These are phyloP conservation scores for Boletus edulis DNA, from an alignment of 768 basidiomycete genomes.

Conservation along the genomic window DNA sequence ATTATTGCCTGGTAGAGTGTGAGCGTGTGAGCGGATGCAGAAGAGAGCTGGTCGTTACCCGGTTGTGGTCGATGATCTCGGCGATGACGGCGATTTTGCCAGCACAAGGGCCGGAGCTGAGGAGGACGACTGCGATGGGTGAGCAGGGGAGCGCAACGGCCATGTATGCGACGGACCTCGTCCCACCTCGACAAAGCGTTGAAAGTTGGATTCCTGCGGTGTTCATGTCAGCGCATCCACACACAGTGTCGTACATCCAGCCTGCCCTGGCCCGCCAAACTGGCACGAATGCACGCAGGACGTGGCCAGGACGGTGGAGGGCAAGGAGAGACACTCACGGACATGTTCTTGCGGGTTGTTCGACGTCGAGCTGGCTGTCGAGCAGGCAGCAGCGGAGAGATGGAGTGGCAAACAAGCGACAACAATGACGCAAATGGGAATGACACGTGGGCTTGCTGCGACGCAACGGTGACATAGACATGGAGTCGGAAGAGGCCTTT, in stretches of 20 bases:
- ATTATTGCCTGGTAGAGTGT: constrained; percentile 71
- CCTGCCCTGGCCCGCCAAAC: not conserved
- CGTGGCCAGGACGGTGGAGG: not conserved
- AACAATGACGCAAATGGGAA: constrained; percentile 9
- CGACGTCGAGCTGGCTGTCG: not conserved
- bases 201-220: constrained; percentile 79
- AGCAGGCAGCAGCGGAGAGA: not conserved
- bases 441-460: too few relatives aligned
- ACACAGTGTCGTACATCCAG: constrained; percentile 9
- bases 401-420: constrained; percentile 7
- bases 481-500: constrained; percentile 27
- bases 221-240: constrained; percentile 18
- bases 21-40: not conserved
- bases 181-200: constrained; percentile 97
- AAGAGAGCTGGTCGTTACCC: constrained; percentile 46
- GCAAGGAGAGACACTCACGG: constrained; percentile 14
- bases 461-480: constrained; percentile 6
- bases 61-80: constrained; percentile 99
- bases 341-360: constrained; percentile 8
- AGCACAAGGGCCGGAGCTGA: constrained; percentile 82
- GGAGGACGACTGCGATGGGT: constrained; percentile 67
- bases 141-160: not conserved
- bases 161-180: constrained; percentile 51
- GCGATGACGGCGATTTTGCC: constrained; percentile 94
- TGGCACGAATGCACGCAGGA: accelerated